Conservation (phyloP, 2,329 filamentous ascomycete species). For the Fusarium sp. region DNA sequence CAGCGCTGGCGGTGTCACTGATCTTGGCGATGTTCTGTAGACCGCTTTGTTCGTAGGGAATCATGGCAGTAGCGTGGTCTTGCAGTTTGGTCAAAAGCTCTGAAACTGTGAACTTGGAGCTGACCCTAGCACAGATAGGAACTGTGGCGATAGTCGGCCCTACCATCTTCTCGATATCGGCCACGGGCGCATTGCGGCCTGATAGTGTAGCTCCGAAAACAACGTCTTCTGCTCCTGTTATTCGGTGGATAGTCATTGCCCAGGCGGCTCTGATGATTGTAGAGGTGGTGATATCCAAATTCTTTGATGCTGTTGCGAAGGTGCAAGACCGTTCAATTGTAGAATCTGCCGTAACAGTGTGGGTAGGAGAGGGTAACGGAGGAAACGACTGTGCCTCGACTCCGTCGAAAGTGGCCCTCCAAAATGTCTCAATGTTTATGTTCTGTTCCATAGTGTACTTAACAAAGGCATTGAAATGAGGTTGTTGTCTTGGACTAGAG, state of each 20-base stretch:
- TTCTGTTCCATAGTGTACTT: background rate
- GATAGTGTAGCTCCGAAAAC: constrained; percentile 46
- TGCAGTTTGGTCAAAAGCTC: constrained; percentile 57
- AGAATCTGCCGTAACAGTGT: background rate
- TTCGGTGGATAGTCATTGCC: constrained; percentile 42
- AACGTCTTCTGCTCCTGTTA: constrained; percentile 38
- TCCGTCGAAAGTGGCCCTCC: background rate
- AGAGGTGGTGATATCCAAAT: constrained; percentile 1
- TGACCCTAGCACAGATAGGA: constrained; percentile 16
- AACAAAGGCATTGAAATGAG: background rate
- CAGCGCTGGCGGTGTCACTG: constrained; percentile 4
- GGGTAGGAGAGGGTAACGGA: background rate
- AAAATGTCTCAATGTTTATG: background rate
- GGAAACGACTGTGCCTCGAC: background rate
- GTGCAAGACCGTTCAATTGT: background rate
- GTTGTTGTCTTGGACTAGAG: background rate
- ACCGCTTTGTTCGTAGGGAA: constrained; percentile 37
- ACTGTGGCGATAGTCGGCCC: constrained; percentile 54
- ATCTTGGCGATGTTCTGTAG: constrained; percentile 43
- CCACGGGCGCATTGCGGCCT: constrained; percentile 44
- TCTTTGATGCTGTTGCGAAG: background rate
- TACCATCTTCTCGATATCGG: constrained; percentile 39
- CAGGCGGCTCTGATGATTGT: constrained; percentile 44
- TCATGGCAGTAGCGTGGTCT: constrained; percentile 31
- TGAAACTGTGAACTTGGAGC: constrained; percentile 42